phyloP scores from a whole-genome alignment of 2,329 filamentous ascomycete genomes.

The Truncatella angustata region DNA sequence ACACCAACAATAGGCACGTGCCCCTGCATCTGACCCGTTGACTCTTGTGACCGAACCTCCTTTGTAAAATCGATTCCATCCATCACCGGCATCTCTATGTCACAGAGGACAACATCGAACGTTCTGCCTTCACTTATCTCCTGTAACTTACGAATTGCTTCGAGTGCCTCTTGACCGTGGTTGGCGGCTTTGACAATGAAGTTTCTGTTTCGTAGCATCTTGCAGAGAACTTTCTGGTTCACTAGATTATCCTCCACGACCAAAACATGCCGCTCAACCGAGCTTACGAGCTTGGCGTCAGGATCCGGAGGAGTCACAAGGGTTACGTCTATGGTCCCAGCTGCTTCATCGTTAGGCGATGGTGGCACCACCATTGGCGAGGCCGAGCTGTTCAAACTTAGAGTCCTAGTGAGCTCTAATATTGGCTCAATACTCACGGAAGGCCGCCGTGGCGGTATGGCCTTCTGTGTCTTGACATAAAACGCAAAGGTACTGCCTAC shows the following conservation, averaged over 20 bases:
- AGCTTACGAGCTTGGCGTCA: neutral
- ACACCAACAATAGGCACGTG: constrained; percentile 25
- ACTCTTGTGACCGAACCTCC: constrained; percentile 21
- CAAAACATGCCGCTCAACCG: constrained; percentile 33
- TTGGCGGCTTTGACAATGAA: constrained; percentile 53
- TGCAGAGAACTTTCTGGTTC: constrained; percentile 56
- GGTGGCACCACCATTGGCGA: constrained; percentile 8
- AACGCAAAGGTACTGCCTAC: constrained; percentile 73
- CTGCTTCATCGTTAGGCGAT: neutral
- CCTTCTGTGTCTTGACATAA: constrained; percentile 57
- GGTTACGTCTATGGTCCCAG: constrained; percentile 4
- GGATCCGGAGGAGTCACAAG: neutral
- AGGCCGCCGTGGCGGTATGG: constrained; percentile 10
- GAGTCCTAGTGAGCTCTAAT: constrained; percentile 10
- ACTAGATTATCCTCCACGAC: constrained; percentile 62
- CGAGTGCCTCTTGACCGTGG: constrained; percentile 55
- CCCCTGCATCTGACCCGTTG: constrained; percentile 14
- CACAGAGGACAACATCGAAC: constrained; percentile 25
- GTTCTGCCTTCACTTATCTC: neutral
- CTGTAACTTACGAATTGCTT: constrained; percentile 19
- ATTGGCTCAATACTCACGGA: constrained; percentile 15
- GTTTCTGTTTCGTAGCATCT: constrained; percentile 48
- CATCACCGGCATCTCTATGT: constrained; percentile 29
- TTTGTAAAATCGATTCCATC: constrained; percentile 23
- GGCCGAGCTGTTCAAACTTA: constrained; percentile 9